These are phyloP conservation scores for Ogataea hybrid DNA, from an alignment of 1,139 yeast genomes.

Conservation along the genomic window DNA sequence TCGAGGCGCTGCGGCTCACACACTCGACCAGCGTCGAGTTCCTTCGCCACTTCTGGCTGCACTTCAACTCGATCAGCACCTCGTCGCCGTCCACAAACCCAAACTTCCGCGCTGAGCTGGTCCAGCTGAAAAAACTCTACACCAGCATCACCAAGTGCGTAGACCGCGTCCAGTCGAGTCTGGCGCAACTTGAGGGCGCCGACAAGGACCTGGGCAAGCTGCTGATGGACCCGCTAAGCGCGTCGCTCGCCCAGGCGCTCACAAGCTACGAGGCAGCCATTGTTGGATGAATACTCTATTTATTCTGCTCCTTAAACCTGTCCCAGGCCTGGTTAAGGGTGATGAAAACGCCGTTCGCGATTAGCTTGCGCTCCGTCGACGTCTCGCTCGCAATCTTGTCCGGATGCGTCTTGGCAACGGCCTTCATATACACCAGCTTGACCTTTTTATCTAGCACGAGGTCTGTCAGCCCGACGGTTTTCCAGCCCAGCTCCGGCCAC, in stretches of 20 bases:
- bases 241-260: slow-evolving; percentile 40
- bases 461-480: slow-evolving; percentile 64
- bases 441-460: slow-evolving; percentile 90
- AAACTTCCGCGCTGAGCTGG: slow-evolving; percentile 42
- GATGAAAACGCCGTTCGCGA: slow-evolving; percentile 86
- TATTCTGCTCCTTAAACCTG: slow-evolving; percentile 49
- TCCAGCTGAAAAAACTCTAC: slow-evolving; percentile 40
- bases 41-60: slow-evolving; percentile 67
- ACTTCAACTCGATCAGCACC: slow-evolving; percentile 44
- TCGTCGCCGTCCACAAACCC: slow-evolving; percentile 45
- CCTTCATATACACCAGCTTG: slow-evolving; percentile 84
- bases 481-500: slow-evolving; percentile 63
- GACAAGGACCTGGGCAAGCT: slow-evolving; percentile 27
- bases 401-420: slow-evolving; percentile 91
- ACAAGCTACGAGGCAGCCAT: slow-evolving; percentile 34
- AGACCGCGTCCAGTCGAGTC: slow-evolving; percentile 40
- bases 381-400: slow-evolving; percentile 67
- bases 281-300: slow-evolving; percentile 15
- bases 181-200: slow-evolving; percentile 29
- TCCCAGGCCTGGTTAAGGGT: slow-evolving; percentile 92
- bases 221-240: slow-evolving; percentile 37
- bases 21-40: slow-evolving; percentile 73
- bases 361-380: slow-evolving; percentile 69
- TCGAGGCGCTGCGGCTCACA: slow-evolving; percentile 46
- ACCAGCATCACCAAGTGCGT: slow-evolving; percentile 47